Evolutionary conservation across 331 rosid species (phyloP).

Genomic region (Dryas integrifolia): DNA sequence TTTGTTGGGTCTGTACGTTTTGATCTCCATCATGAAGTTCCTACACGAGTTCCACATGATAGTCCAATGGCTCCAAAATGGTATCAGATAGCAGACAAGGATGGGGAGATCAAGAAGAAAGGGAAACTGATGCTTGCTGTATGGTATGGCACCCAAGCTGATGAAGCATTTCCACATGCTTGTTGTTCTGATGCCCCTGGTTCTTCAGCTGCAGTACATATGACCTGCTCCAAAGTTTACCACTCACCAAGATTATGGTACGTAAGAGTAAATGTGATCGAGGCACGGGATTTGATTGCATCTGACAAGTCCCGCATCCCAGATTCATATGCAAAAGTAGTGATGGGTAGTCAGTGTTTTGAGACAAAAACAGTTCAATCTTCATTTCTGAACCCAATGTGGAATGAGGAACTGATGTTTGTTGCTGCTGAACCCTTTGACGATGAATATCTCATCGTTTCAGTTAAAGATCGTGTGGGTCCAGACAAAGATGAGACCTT

Average conservation of each 20-base stretch:
- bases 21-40: slow-evolving; percentile 69
- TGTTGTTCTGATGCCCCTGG: slow-evolving; percentile 87
- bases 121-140: slow-evolving; percentile 96
- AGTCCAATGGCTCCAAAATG: slow-evolving; percentile 98
- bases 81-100: slow-evolving; percentile 70
- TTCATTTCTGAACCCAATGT: slow-evolving; percentile 43
- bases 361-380: slow-evolving; percentile 61
- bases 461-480: slow-evolving; percentile 72
- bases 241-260: slow-evolving; percentile 92
- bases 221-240: slow-evolving; percentile 83
- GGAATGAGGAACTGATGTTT: slow-evolving; percentile 81
- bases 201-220: slow-evolving; percentile 39
- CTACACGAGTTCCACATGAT: slow-evolving; percentile 72
- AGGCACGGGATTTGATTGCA: slow-evolving; percentile 74
- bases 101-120: slow-evolving; percentile 48
- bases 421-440: slow-evolving; percentile 95
- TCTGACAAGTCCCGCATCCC: slow-evolving; percentile 61
- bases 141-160: slow-evolving; percentile 96
- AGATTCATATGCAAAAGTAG: slow-evolving; percentile 72
- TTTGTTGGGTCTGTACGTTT: slow-evolving; percentile 54
- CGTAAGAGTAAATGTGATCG: slow-evolving; percentile 64
- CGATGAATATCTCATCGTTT: slow-evolving; percentile 54
- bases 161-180: slow-evolving; percentile 91
- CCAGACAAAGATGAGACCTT: slow-evolving; percentile 66
- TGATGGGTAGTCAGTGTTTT: slow-evolving; percentile 62